A percentile compares a stretch with the other conserved stretches of the same genome.
phyloP scores from a whole-genome alignment of 345 rosid species.

The Eucalyptus curtisii region DNA sequence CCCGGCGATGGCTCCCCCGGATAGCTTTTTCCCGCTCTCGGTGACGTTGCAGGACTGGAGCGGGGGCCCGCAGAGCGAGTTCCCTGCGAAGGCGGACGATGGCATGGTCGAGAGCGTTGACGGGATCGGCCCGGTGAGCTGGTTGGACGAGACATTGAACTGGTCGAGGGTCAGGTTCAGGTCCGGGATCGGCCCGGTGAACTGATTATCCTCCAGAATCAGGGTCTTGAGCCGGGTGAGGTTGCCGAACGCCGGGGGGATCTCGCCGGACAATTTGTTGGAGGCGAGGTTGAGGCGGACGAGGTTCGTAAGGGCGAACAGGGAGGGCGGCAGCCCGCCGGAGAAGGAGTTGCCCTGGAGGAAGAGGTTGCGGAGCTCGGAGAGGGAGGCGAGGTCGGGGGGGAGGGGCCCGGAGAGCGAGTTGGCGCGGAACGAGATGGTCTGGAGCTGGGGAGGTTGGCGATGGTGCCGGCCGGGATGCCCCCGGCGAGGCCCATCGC shows the following conservation, averaged over 20 bases:
- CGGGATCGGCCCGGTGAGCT: slow-evolving; percentile 22
- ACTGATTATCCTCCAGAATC: slow-evolving; percentile 16
- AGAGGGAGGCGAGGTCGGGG: slow-evolving; percentile 46
- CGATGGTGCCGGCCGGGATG: slow-evolving; percentile 56
- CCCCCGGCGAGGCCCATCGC: slow-evolving; percentile 57
- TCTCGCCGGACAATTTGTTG: slow-evolving; percentile 21
- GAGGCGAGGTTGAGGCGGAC: slow-evolving; percentile 12
- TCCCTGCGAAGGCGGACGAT: slow-evolving; percentile 11
- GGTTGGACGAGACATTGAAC: slow-evolving; percentile 32
- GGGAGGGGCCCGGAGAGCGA: slow-evolving; percentile 65
- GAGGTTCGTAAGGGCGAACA: slow-evolving; percentile 17
- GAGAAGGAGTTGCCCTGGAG: slow-evolving; percentile 66
- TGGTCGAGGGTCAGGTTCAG: slow-evolving; percentile 10
- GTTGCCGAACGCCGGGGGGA: slow-evolving; percentile 11
- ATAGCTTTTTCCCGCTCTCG: neutral
- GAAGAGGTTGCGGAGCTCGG: slow-evolving; percentile 51
- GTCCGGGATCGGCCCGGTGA: slow-evolving; percentile 24
- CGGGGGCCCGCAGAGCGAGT: slow-evolving; percentile 27
- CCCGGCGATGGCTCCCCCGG: slow-evolving; percentile 33
- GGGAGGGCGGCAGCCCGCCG: slow-evolving; percentile 49
- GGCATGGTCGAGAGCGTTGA: slow-evolving; percentile 1
- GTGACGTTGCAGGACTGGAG: slow-evolving; percentile 13
- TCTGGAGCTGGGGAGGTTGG: slow-evolving; percentile 49
- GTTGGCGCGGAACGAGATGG: slow-evolving; percentile 63
- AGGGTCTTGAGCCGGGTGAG: slow-evolving; percentile 21